Conservation (phyloP, 108 stramenopile species). For the Nitzschia putrida region DNA sequence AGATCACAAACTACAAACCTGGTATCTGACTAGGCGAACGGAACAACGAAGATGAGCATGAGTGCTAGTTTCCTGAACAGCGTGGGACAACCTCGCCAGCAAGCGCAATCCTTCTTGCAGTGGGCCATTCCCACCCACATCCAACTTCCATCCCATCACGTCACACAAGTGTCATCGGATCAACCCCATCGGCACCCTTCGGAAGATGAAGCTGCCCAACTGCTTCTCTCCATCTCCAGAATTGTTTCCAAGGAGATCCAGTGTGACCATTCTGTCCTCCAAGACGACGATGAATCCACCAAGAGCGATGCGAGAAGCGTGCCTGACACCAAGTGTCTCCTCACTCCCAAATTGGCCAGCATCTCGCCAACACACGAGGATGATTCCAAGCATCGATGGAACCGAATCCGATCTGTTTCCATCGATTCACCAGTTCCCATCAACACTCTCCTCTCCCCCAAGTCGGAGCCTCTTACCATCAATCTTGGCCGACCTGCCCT, state of each 20-base stretch:
- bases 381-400: slow-evolving; percentile 33
- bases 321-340: neutral
- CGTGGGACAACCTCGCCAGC: neutral
- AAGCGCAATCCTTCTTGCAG: neutral
- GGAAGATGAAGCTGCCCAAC: slow-evolving; percentile 34
- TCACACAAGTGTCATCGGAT: neutral
- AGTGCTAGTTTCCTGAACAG: no score
- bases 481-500: slow-evolving; percentile 14
- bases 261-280: slow-evolving; percentile 18
- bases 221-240: slow-evolving; percentile 38
- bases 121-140: neutral
- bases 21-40: no score
- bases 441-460: slow-evolving; percentile 9
- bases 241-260: slow-evolving; percentile 42
- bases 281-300: slow-evolving; percentile 20
- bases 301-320: slow-evolving; percentile 3
- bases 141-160: neutral
- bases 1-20: slow-evolving; percentile 1
- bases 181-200: slow-evolving; percentile 20
- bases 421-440: slow-evolving; percentile 50
- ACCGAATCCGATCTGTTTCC: slow-evolving; percentile 59
- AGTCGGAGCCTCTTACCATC: neutral
- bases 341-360: neutral
- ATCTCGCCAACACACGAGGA: neutral
- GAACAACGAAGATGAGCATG: no score